These are phyloP conservation scores for Excoecaria agallocha DNA, from an alignment of 345 rosid species.

Conservation along the genomic window DNA sequence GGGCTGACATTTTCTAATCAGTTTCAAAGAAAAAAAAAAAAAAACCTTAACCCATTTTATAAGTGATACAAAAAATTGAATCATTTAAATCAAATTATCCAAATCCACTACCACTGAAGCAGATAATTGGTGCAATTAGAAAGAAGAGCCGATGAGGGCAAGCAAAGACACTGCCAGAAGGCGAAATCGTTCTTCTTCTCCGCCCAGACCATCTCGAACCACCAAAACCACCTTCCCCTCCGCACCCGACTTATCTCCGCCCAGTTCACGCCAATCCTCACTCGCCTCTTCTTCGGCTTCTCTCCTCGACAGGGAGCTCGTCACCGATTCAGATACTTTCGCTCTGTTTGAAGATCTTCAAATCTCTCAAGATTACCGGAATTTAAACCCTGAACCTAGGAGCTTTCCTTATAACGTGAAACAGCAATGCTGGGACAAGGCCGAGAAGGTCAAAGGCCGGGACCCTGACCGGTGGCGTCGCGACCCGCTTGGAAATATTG, in stretches of 20 bases:
- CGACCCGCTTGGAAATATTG: constrained; percentile 76
- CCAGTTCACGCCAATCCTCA: constrained; percentile 34
- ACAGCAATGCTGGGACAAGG: constrained; percentile 96
- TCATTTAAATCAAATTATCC: no score
- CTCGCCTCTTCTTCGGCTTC: constrained; percentile 51
- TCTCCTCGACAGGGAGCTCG: constrained; percentile 41
- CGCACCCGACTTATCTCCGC: constrained; percentile 15
- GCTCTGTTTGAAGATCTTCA: constrained; percentile 42
- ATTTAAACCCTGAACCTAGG: constrained; percentile 55
- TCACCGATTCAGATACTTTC: constrained; percentile 26
- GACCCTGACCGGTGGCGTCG: constrained; percentile 87
- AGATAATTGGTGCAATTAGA: not conserved
- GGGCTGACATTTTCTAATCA: no score
- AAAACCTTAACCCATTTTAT: no score
- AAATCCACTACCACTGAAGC: no score
- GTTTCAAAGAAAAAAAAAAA: no score
- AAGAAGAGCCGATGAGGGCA: constrained; percentile 35
- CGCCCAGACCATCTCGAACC: constrained; percentile 33
- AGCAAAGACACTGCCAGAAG: constrained; percentile 32
- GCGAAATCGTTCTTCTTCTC: constrained; percentile 40
- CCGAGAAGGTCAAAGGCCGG: constrained; percentile 81
- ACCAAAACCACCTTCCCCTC: constrained; percentile 6
- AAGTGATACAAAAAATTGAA: no score
- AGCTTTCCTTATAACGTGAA: constrained; percentile 82
- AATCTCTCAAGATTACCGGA: constrained; percentile 36